These are phyloP conservation scores for Phycomyces blakesleeanus DNA, from an alignment of 192 early-diverging fungal species.

Conservation along the genomic window DNA sequence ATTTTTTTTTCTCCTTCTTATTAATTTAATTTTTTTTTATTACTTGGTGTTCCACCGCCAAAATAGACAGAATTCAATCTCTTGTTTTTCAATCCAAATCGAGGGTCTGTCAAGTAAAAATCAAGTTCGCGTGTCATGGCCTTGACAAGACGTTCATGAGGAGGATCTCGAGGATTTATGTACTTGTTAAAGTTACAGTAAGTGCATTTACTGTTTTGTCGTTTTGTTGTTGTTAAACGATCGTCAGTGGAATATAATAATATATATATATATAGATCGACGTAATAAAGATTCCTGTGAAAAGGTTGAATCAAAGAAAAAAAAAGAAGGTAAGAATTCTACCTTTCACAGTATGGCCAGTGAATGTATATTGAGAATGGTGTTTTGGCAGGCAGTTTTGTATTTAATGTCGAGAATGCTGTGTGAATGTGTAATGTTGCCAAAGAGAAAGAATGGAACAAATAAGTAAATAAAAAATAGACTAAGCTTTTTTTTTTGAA, in stretches of 20 bases:
- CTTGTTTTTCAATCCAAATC: constrained; percentile 24
- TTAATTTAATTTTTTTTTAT: no score
- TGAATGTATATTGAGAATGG: constrained; percentile 48
- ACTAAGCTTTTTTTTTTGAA: no score
- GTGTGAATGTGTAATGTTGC: no score
- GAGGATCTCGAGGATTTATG: constrained; percentile 38
- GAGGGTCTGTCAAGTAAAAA: constrained; percentile 32
- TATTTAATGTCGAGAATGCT: neutral
- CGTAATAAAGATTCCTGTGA: neutral
- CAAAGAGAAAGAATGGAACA: no score
- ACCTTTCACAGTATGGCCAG: constrained; percentile 59
- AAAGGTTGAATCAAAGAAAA: neutral
- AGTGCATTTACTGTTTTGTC: constrained; percentile 42
- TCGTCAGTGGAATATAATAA: neutral
- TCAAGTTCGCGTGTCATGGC: constrained; percentile 38
- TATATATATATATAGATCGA: neutral
- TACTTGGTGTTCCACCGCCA: constrained; percentile 56
- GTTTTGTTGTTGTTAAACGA: no score
- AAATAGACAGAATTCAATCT: constrained; percentile 48
- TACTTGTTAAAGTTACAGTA: constrained; percentile 63
- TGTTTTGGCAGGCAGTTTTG: neutral
- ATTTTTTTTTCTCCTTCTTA: no score
- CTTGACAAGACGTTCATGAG: constrained; percentile 40
- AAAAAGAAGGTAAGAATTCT: neutral
- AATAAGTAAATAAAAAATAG: no score